Conservation (phyloP, 257 asterid species). For the Cinchona pubescens region DNA sequence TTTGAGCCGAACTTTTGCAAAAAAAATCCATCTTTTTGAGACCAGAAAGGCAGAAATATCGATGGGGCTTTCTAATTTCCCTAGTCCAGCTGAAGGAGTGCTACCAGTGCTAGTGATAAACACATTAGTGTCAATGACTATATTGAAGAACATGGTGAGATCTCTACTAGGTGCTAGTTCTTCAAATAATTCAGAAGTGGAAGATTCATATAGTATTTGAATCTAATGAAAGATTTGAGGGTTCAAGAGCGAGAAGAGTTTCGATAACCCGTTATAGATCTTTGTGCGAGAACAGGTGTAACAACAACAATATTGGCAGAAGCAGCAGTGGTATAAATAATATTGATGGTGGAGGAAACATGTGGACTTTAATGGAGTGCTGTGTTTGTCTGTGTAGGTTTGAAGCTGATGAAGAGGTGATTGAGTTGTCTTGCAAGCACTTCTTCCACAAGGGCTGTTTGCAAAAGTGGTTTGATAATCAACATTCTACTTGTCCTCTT, state of each 20-base stretch:
- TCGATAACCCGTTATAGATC: constrained; percentile 34
- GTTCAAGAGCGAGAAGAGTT: constrained; percentile 29
- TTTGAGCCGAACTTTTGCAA: no score
- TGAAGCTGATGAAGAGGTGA: constrained; percentile 48
- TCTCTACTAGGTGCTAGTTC: constrained; percentile 31
- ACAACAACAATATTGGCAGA: background rate
- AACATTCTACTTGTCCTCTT: constrained; percentile 58
- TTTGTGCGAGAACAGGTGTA: constrained; percentile 25
- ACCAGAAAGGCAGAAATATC: background rate
- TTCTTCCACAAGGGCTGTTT: constrained; percentile 62
- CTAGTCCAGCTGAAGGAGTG: constrained; percentile 47
- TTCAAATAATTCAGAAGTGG: constrained; percentile 22
- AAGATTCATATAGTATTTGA: no score
- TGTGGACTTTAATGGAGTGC: constrained; percentile 31
- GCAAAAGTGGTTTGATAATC: constrained; percentile 57
- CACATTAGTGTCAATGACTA: constrained; percentile 39
- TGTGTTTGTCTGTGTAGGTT: constrained; percentile 57
- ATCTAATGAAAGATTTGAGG: constrained; percentile 13
- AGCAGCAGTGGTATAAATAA: background rate
- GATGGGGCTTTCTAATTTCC: constrained; percentile 46
- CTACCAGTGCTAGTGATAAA: constrained; percentile 41
- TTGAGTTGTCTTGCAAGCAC: constrained; percentile 70
- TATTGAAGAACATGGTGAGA: constrained; percentile 34
- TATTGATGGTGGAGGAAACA: constrained; percentile 6
- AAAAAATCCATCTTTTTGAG: no score